phyloP scores from a whole-genome alignment of 148 eudicot species.

The Simmondsia chinensis region DNA sequence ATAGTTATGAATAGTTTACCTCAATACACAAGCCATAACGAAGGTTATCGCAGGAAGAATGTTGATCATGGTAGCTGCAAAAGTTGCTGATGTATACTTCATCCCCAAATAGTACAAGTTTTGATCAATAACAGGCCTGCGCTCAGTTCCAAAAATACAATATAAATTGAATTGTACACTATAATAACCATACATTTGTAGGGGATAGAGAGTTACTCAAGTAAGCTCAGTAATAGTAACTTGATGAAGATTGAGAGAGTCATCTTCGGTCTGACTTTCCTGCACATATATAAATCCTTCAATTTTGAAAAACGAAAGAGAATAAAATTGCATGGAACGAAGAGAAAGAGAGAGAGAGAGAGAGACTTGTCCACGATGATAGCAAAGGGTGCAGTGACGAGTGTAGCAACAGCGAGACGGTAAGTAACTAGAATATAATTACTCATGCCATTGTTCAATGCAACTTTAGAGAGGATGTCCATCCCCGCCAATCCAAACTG shows the following conservation, averaged over 20 bases:
- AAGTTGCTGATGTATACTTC: slow-evolving; percentile 70
- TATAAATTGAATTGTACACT: not conserved
- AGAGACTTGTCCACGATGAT: slow-evolving; percentile 30
- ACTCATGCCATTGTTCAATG: slow-evolving; percentile 66
- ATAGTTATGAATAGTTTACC: slow-evolving; percentile 19
- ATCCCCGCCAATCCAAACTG: slow-evolving; percentile 70
- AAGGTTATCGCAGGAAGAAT: slow-evolving; percentile 74
- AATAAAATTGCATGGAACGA: not conserved
- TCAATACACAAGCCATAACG: slow-evolving; percentile 65
- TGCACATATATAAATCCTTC: slow-evolving; percentile 15
- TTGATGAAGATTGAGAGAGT: slow-evolving; percentile 43
- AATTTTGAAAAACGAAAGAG: not conserved
- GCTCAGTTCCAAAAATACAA: not conserved
- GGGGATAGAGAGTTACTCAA: slow-evolving; percentile 41
- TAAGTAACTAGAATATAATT: slow-evolving; percentile 56
- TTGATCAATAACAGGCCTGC: slow-evolving; percentile 84
- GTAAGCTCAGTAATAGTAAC: slow-evolving; percentile 48
- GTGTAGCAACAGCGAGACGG: slow-evolving; percentile 50
- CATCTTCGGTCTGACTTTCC: slow-evolving; percentile 80
- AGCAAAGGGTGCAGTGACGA: slow-evolving; percentile 65
- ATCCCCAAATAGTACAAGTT: slow-evolving; percentile 69
- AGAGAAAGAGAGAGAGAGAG: not conserved
- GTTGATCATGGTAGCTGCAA: slow-evolving; percentile 54
- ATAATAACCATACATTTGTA: not conserved
- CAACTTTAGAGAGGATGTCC: slow-evolving; percentile 43